A percentile compares a stretch with the other conserved stretches of the same genome.
Conservation (phyloP, 2,329 filamentous ascomycete genomes). For the Cercospora brassicicola region DNA sequence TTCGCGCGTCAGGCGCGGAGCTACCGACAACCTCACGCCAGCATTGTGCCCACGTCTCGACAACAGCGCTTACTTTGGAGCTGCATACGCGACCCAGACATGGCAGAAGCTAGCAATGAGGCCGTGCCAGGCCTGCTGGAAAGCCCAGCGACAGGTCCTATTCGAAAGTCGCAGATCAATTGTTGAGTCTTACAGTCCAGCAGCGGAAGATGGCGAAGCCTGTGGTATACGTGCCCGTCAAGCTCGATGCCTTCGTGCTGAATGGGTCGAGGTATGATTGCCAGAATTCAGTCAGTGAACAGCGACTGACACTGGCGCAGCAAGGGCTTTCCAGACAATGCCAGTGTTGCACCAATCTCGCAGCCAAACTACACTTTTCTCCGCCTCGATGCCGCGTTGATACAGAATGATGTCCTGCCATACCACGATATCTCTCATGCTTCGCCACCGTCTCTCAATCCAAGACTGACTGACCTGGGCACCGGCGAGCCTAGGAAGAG, state of each 20-base stretch:
- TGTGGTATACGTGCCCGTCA: conserved; percentile 4
- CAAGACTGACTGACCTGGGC: background rate
- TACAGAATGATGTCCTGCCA: background rate
- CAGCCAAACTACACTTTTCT: background rate
- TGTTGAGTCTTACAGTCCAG: background rate
- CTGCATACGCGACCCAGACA: background rate
- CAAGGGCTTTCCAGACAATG: background rate
- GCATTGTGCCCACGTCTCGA: background rate
- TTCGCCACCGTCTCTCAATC: background rate
- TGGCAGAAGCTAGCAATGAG: background rate
- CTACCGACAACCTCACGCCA: background rate
- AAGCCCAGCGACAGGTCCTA: background rate
- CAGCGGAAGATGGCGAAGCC: background rate
- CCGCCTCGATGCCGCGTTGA: background rate
- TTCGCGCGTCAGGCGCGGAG: background rate
- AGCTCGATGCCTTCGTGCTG: conserved; percentile 11
- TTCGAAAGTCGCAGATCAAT: background rate
- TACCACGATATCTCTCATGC: background rate
- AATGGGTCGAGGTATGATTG: background rate
- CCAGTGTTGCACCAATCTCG: background rate
- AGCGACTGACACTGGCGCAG: background rate
- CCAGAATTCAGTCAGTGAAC: background rate
- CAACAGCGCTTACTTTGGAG: background rate
- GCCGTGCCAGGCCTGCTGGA: background rate
- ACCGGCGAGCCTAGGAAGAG: background rate